Evolutionary conservation across 139 green algal species (phyloP).

Genomic region (Bryopsis sp.): DNA sequence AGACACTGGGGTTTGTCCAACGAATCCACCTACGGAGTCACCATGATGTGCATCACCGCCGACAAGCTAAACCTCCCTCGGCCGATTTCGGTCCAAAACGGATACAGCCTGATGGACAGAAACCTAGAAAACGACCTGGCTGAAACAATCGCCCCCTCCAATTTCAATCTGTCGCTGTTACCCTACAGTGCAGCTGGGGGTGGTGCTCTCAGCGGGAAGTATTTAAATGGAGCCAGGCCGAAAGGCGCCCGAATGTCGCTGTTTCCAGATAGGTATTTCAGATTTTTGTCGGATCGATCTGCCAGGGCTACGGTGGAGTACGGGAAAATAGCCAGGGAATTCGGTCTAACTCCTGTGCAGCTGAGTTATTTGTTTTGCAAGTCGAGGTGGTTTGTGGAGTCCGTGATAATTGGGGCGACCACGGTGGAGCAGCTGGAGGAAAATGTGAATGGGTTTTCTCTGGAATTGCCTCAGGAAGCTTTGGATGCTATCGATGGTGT

Average conservation of each 20-base stretch:
- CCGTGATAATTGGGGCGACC: slow-evolving; percentile 41
- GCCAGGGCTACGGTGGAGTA: slow-evolving; percentile 44
- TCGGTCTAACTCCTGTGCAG: slow-evolving; percentile 37
- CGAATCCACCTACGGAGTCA: slow-evolving; percentile 63
- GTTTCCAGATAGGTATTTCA: slow-evolving; percentile 33
- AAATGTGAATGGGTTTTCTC: slow-evolving; percentile 34
- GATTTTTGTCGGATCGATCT: slow-evolving; percentile 34
- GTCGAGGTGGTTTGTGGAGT: slow-evolving; percentile 30
- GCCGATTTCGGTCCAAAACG: slow-evolving; percentile 72
- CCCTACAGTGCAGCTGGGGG: slow-evolving; percentile 43
- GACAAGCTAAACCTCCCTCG: slow-evolving; percentile 44
- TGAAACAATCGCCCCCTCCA: slow-evolving; percentile 37
- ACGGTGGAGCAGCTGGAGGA: slow-evolving; percentile 44
- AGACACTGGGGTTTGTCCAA: slow-evolving; percentile 71
- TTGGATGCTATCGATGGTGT: slow-evolving; percentile 42
- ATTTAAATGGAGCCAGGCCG: slow-evolving; percentile 25
- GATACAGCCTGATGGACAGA: slow-evolving; percentile 44
- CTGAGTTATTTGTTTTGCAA: slow-evolving; percentile 49
- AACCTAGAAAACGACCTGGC: slow-evolving; percentile 47
- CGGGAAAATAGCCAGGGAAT: slow-evolving; percentile 45
- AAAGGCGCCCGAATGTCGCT: slow-evolving; percentile 16
- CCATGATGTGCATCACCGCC: slow-evolving; percentile 40
- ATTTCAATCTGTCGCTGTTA: slow-evolving; percentile 46
- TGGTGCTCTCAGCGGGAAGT: slow-evolving; percentile 67
- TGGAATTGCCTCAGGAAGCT: slow-evolving; percentile 36